Conservation (phyloP, 2,329 filamentous ascomycete genomes). For the Diplodia sapinea region DNA sequence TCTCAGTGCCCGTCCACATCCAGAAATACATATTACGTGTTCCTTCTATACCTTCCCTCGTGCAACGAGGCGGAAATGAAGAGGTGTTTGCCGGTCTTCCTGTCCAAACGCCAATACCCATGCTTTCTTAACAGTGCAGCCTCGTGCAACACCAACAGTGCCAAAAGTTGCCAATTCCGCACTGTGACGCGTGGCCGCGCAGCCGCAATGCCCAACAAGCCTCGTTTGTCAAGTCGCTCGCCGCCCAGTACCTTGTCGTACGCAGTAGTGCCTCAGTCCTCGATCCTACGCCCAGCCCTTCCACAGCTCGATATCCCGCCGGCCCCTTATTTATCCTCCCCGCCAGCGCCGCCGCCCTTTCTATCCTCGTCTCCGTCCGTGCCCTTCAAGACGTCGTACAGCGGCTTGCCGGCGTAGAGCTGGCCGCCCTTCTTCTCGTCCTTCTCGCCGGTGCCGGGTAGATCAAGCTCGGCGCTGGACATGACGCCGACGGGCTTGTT, state of each 20-base stretch:
- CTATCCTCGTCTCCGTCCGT: constrained; percentile 27
- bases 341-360: constrained; percentile 1
- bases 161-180: not conserved
- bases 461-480: constrained; percentile 36
- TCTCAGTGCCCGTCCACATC: constrained; percentile 2
- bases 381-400: constrained; percentile 23
- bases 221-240: not conserved
- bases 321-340: constrained; percentile 4
- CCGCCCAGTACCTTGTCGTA: not conserved
- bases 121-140: constrained; percentile 9
- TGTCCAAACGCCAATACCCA: not conserved
- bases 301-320: not conserved
- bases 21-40: not conserved
- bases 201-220: not conserved
- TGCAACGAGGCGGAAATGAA: not conserved
- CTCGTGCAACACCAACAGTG: not conserved
- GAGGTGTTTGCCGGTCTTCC: constrained; percentile 3
- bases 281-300: not conserved
- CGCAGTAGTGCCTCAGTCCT: not conserved
- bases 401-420: constrained; percentile 31
- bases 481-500: constrained; percentile 75
- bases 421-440: constrained; percentile 4
- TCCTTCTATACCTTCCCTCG: not conserved
- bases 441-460: constrained; percentile 30
- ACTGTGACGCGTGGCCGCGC: not conserved